Evolutionary conservation across 108 stramenopile genomes (phyloP).

Genomic region (Cyclostephanos invisitatus): DNA sequence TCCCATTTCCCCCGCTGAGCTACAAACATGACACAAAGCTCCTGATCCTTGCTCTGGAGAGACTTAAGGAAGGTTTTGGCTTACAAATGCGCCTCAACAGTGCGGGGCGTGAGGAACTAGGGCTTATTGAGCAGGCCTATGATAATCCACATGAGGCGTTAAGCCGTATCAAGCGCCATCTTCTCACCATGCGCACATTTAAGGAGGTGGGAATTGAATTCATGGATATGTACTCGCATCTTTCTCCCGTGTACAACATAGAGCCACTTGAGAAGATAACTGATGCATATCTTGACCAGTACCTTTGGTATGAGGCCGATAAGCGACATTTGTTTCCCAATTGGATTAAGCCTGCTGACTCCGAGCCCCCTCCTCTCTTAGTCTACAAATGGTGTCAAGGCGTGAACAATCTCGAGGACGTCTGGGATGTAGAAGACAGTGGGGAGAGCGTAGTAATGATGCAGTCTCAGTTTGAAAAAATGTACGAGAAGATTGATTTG

Average conservation of each 20-base stretch:
- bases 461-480: conserved; percentile 96
- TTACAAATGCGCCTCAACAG: conserved; percentile 94
- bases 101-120: conserved; percentile 95
- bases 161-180: conserved; percentile 97
- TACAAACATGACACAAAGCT: conserved; percentile 99
- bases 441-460: conserved; percentile 97
- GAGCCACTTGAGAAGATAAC: conserved; percentile 99
- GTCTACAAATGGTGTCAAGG: conserved; percentile 99
- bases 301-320: conserved; percentile 99
- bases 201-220: conserved; percentile 99
- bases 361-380: conserved; percentile 98
- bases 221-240: conserved; percentile 98
- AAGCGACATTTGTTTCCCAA: conserved; percentile 96
- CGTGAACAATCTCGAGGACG: conserved; percentile 95
- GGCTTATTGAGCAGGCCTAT: conserved; percentile 98
- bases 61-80: conserved; percentile 97
- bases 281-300: conserved; percentile 99
- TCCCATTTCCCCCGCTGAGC: conserved; percentile 98
- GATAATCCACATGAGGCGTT: conserved; percentile 99
- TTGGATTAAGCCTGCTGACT: conserved; percentile 98
- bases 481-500: conserved; percentile 98
- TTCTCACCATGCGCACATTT: conserved; percentile 98
- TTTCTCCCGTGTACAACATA: conserved; percentile 97
- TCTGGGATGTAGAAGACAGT: conserved; percentile 93
- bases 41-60: conserved; percentile 97